Evolutionary conservation across 1,284 basidiomycete genomes (phyloP).

Genomic region (Albatrellus sp.): DNA sequence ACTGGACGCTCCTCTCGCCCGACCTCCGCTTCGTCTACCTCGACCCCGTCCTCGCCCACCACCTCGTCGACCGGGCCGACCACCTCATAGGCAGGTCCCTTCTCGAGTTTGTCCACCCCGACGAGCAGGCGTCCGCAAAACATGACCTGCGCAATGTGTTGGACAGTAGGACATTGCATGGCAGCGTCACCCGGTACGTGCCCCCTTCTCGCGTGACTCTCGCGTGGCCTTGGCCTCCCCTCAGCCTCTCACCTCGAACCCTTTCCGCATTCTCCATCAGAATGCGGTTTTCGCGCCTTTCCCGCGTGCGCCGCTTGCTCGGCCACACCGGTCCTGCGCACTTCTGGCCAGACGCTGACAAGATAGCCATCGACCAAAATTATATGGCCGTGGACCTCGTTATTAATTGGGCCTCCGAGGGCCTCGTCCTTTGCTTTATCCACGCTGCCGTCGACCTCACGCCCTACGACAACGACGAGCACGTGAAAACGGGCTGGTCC

Average conservation of each 20-base stretch:
- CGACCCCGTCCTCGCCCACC: slow-evolving; percentile 73
- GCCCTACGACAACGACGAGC: slow-evolving; percentile 77
- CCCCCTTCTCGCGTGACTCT: slow-evolving; percentile 5
- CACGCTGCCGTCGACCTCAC: slow-evolving; percentile 74
- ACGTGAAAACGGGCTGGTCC: slow-evolving; percentile 71
- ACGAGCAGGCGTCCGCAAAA: slow-evolving; percentile 71
- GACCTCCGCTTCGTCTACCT: slow-evolving; percentile 79
- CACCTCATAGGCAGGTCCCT: slow-evolving; percentile 66
- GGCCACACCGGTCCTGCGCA: slow-evolving; percentile 43
- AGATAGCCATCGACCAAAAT: slow-evolving; percentile 61
- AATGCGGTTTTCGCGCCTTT: slow-evolving; percentile 65
- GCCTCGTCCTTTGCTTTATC: slow-evolving; percentile 88
- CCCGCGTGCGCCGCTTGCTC: slow-evolving; percentile 52
- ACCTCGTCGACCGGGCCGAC: slow-evolving; percentile 64
- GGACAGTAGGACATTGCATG: slow-evolving; percentile 73
- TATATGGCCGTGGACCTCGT: slow-evolving; percentile 89
- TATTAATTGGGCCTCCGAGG: slow-evolving; percentile 89
- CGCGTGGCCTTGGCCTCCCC: background rate
- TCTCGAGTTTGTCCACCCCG: slow-evolving; percentile 82
- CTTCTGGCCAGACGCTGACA: slow-evolving; percentile 52
- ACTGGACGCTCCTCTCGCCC: slow-evolving; percentile 64
- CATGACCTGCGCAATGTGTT: slow-evolving; percentile 72
- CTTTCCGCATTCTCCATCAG: slow-evolving; percentile 24
- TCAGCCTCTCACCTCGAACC: slow-evolving; percentile 8
- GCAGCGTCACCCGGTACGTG: slow-evolving; percentile 78